These are phyloP conservation scores for Extremus antarcticus DNA, from an alignment of 495 filamentous ascomycete species.

Conservation along the genomic window DNA sequence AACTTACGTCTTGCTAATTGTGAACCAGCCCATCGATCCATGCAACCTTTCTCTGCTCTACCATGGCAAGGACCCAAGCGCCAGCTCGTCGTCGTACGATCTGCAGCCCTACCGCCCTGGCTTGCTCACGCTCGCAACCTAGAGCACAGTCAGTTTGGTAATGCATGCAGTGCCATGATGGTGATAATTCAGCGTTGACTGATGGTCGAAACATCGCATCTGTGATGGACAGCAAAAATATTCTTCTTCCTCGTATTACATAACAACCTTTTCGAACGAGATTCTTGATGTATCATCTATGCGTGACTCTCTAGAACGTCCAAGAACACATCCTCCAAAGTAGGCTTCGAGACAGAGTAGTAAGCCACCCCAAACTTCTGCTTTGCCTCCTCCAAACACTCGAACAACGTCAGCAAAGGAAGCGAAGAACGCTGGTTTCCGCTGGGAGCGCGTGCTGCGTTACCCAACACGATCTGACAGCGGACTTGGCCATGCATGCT, in stretches of 20 bases:
- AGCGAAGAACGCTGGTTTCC: neutral
- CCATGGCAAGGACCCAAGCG: slow-evolving; percentile 13
- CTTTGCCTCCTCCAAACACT: neutral
- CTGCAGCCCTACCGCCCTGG: slow-evolving; percentile 16
- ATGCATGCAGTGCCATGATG: no score
- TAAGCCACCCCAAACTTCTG: neutral
- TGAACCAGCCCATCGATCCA: slow-evolving; percentile 6
- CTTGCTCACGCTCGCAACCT: slow-evolving; percentile 13
- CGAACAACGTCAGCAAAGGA: neutral
- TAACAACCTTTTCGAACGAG: neutral
- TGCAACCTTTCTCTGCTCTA: slow-evolving; percentile 21
- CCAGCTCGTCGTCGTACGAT: slow-evolving; percentile 4
- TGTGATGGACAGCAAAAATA: no score
- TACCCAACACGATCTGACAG: slow-evolving; percentile 33
- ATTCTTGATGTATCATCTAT: neutral
- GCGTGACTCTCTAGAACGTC: neutral
- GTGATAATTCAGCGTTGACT: no score
- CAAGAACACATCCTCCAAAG: slow-evolving; percentile 6
- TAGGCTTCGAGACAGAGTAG: neutral
- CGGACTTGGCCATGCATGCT: slow-evolving; percentile 72
- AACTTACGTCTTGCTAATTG: neutral
- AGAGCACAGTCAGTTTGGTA: no score
- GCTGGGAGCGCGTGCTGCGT: neutral
- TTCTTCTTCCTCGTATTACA: neutral
- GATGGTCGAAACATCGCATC: no score